phyloP scores from a whole-genome alignment of 441 rosid genomes.

The Macaranga tanarius region DNA sequence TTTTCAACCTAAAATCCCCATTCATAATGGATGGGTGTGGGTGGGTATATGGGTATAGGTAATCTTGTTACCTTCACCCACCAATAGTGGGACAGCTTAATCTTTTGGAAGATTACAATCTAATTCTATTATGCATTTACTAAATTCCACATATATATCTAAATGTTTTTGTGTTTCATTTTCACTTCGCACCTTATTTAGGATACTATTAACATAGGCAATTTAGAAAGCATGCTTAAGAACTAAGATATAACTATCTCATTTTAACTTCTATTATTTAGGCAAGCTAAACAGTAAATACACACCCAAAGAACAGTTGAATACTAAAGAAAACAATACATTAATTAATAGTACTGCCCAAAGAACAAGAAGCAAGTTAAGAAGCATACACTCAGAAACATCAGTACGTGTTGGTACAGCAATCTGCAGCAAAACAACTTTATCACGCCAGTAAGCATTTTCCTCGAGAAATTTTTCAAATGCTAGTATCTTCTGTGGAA shows the following conservation, averaged over 20 bases:
- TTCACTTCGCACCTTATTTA: too few relatives aligned
- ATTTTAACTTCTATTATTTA: neutral
- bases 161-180: too few relatives aligned
- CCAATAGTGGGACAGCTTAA: too few relatives aligned
- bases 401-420: conserved; percentile 99
- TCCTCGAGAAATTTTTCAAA: conserved; percentile 99
- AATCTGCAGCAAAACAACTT: conserved; percentile 96
- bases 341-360: neutral
- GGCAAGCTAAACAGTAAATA: neutral
- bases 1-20: too few relatives aligned
- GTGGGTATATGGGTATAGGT: too few relatives aligned
- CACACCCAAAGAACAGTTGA: neutral
- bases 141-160: too few relatives aligned
- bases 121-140: neutral
- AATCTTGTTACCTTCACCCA: too few relatives aligned
- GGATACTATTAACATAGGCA: too few relatives aligned
- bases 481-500: conserved; percentile 97
- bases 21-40: too few relatives aligned
- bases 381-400: conserved; percentile 92
- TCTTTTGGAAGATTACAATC: neutral
- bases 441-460: conserved; percentile 83
- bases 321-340: neutral
- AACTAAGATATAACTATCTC: neutral
- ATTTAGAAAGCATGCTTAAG: neutral
- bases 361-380: conserved; percentile 24